phyloP scores from a whole-genome alignment of 2,329 filamentous ascomycete species.

The Paracoccidioides brasiliensis region DNA sequence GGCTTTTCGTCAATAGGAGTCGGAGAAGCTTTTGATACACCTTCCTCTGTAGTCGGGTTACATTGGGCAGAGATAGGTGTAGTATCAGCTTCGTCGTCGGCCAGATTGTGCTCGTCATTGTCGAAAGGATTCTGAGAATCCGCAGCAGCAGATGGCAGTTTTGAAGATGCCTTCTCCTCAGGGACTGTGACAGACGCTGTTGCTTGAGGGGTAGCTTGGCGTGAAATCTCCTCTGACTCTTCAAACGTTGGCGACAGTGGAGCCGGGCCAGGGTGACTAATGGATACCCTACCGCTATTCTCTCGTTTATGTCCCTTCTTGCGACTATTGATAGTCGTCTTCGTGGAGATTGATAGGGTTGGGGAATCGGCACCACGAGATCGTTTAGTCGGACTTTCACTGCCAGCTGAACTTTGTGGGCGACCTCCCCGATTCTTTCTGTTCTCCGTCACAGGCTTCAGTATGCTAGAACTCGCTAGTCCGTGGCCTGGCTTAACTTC shows the following conservation, averaged over 20 bases:
- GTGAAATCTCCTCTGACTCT: constrained; percentile 20
- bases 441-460: constrained; percentile 2
- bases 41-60: not conserved
- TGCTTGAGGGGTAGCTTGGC: not conserved
- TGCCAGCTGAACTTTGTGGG: not conserved
- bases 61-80: not conserved
- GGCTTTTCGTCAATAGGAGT: not conserved
- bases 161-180: not conserved
- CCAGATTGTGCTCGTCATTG: not conserved
- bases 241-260: constrained; percentile 24
- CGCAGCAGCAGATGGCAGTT: not conserved
- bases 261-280: constrained; percentile 17
- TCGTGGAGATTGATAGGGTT: not conserved
- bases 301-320: constrained; percentile 29
- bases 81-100: not conserved
- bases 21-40: not conserved
- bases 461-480: not conserved
- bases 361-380: not conserved
- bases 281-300: constrained; percentile 32
- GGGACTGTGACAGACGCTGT: not conserved
- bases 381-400: not conserved
- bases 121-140: not conserved
- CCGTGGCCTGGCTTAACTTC: not conserved
- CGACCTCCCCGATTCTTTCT: not conserved
- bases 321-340: not conserved